phyloP scores from a whole-genome alignment of 2,329 filamentous ascomycete species.

The Aspergillus ruber region DNA sequence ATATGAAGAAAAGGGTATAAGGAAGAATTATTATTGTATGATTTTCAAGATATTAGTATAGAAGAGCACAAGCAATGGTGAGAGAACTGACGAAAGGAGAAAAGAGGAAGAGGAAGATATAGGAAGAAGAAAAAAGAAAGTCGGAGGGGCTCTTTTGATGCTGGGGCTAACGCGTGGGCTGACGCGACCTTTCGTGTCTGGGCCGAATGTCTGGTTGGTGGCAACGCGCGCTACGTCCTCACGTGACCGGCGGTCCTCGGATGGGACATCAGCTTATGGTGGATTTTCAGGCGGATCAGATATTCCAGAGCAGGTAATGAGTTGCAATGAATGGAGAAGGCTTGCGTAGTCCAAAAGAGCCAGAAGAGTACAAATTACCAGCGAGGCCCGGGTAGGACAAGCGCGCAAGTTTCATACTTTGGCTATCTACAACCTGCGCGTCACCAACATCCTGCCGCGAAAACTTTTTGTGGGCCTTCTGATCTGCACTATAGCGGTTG shows the following conservation, averaged over 20 bases:
- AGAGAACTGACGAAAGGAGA: conserved; percentile 12
- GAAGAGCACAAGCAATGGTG: conserved; percentile 1
- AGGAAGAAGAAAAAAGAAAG: conserved; percentile 19
- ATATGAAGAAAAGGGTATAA: conserved; percentile 16
- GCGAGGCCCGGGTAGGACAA: too few relatives aligned
- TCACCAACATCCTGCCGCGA: neutral
- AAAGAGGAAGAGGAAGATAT: conserved; percentile 8
- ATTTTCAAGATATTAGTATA: conserved; percentile 3
- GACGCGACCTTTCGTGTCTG: conserved; percentile 32
- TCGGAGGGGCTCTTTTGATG: conserved; percentile 19
- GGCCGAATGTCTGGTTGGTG: conserved; percentile 16
- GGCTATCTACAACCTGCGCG: too few relatives aligned
- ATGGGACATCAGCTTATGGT: too few relatives aligned
- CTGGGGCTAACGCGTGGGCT: conserved; percentile 24
- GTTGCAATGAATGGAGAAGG: too few relatives aligned
- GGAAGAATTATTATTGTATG: neutral
- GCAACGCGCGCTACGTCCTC: conserved; percentile 14
- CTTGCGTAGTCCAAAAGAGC: too few relatives aligned
- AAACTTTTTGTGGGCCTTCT: neutral
- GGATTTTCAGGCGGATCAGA: too few relatives aligned
- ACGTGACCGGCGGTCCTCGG: conserved; percentile 10
- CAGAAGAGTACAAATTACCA: too few relatives aligned
- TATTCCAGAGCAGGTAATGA: too few relatives aligned
- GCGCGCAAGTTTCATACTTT: too few relatives aligned
- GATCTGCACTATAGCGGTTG: too few relatives aligned